Evolutionary conservation across 805 yeast genomes (phyloP), one percentile per base, ranked within the genome.

Genomic region (Vanderwaltozyma tropicalis): DNA sequence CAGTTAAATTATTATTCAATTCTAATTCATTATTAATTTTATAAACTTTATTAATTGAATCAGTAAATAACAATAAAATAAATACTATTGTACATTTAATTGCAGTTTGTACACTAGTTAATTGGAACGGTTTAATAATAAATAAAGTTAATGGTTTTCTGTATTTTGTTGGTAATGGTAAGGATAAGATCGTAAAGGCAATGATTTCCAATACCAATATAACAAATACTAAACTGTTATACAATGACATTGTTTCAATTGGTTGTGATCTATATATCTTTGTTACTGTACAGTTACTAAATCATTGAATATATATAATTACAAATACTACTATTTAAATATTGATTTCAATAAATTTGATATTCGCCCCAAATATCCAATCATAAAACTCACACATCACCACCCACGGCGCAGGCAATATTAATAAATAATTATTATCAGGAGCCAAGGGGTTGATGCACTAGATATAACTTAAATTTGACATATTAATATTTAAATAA

Each of bases 1-100:
- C 48, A 5, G 56, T 51, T n/a, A n/a, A n/a, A n/a, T 35, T 55
- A 21, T 25, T 20, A 14, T 31, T 19, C 2, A 25, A 18, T 27
- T 27, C 16, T 13, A 37, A 14, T 53, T 84, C 95, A 33, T 69
- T 66, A 28, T 74, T 69, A 26, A 86, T 85, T 17, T 79, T 65
- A 55, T 71, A 71, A 29, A 86, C 88, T 43, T 95, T 74, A 62
- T 85, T 87, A 45, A 87, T 80, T 2, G 96, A 78, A 59, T 92
- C 99, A 37, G 85, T 61, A 57, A 92, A 92, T 45, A 92, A 69
- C 25, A 92, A 74, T 31, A 83, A 64, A 15, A 92, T 82, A 64
- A 89, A 92, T 3, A 80, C 87, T 41, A 89, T 69, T 4, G 86
- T 67, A 61, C 94, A 86, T 58, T 83, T 82, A 47, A 86, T 67